Conservation (phyloP, 225 moss, liverwort and hornwort genomes). For the Thuidium tamariscinum region DNA sequence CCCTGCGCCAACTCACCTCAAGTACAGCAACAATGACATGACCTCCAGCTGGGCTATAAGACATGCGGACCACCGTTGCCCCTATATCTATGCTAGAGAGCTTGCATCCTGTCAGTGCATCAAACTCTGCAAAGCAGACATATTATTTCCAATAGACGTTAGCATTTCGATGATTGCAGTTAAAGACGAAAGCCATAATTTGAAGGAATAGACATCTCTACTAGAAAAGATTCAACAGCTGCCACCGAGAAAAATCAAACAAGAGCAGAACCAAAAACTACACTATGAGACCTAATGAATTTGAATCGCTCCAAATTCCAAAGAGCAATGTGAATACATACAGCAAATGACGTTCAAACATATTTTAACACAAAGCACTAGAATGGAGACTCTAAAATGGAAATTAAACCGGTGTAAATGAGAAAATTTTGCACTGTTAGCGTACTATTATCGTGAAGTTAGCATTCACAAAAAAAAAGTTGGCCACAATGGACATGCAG, state of each 20-base stretch:
- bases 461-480: background rate
- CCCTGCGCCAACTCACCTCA: constrained; percentile 48
- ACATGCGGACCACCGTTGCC: constrained; percentile 84
- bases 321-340: background rate
- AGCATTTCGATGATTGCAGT: background rate
- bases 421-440: background rate
- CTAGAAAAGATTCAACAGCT: background rate
- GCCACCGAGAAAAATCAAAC: background rate
- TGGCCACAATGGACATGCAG: background rate
- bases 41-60: constrained; percentile 95
- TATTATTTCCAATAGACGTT: background rate
- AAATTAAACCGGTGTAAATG: background rate
- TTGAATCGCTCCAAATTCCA: background rate
- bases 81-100: constrained; percentile 98
- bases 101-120: constrained; percentile 96
- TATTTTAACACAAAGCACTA: background rate
- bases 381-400: background rate
- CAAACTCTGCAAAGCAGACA: constrained; percentile 68
- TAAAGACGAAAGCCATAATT: background rate
- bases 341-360: background rate
- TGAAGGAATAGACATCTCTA: background rate
- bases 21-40: constrained; percentile 91
- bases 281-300: background rate
- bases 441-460: background rate
- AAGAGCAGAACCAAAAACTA: background rate